A percentile compares a stretch with the other conserved stretches of the same genome.
phyloP scores from a whole-genome alignment of 345 rosid species.

The Viola odorata region DNA sequence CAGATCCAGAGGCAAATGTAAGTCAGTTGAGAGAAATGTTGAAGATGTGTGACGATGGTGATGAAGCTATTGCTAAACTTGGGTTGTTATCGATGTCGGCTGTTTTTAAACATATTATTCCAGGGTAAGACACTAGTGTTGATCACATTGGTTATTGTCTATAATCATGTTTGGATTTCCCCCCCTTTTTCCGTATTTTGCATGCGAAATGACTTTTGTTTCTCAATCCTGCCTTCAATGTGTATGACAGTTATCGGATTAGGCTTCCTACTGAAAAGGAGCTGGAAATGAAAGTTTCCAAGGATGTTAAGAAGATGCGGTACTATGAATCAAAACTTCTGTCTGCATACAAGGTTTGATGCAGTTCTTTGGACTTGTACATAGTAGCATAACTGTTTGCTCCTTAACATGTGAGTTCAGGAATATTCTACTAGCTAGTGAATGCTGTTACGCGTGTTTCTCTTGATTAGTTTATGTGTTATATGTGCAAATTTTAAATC shows the following conservation, averaged over 20 bases:
- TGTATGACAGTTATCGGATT: constrained; percentile 66
- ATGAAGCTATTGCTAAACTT: constrained; percentile 62
- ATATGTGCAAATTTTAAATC: too few species aligned
- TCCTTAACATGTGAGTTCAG: too few species aligned
- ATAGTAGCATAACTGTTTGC: too few species aligned
- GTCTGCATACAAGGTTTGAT: constrained; percentile 69
- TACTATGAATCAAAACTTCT: constrained; percentile 78
- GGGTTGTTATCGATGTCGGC: constrained; percentile 75
- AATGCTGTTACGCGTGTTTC: too few species aligned
- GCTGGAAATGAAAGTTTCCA: constrained; percentile 94
- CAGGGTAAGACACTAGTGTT: constrained; percentile 52
- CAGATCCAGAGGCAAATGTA: constrained; percentile 75
- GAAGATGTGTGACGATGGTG: constrained; percentile 49
- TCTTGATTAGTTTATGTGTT: too few species aligned
- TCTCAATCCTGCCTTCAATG: constrained; percentile 6
- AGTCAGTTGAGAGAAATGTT: constrained; percentile 72
- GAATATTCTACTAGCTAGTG: too few species aligned
- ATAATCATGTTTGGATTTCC: background rate
- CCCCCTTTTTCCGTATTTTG: constrained; percentile 1
- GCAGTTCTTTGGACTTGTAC: too few species aligned
- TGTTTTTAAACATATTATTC: constrained; percentile 86
- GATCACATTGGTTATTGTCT: background rate
- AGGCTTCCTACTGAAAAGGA: constrained; percentile 97
- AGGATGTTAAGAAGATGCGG: constrained; percentile 86
- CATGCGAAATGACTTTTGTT: background rate